A percentile compares a stretch with the other conserved stretches of the same genome.
phyloP scores from a whole-genome alignment of 2,329 filamentous ascomycete species.

The Fusarium clavum region DNA sequence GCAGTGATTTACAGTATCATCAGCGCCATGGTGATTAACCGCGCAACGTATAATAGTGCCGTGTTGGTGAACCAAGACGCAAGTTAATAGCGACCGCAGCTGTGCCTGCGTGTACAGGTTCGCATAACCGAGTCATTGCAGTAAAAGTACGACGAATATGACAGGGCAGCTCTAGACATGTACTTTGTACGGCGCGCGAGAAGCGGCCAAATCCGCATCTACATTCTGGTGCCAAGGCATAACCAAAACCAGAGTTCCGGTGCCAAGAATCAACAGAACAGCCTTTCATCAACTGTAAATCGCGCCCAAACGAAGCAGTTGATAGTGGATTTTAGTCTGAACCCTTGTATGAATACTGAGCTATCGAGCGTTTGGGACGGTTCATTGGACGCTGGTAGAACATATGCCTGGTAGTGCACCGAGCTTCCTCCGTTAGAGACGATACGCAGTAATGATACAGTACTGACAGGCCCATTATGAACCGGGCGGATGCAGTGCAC shows the following conservation, averaged over 20 bases:
- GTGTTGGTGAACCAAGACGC: background rate
- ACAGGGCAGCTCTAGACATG: background rate
- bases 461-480: slow-evolving; percentile 4
- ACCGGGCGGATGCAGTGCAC: slow-evolving; percentile 10
- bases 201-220: slow-evolving; percentile 28
- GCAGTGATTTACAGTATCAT: background rate
- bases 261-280: slow-evolving; percentile 27
- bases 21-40: background rate
- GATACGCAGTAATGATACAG: background rate
- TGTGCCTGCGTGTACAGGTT: background rate
- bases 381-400: slow-evolving; percentile 34
- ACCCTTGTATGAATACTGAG: slow-evolving; percentile 15
- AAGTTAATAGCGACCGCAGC: background rate
- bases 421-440: slow-evolving; percentile 14
- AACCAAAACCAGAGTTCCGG: slow-evolving; percentile 2
- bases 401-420: slow-evolving; percentile 1
- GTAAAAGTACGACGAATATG: background rate
- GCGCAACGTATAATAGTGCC: slow-evolving; percentile 9
- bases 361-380: slow-evolving; percentile 37
- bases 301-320: slow-evolving; percentile 27
- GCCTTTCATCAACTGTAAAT: slow-evolving; percentile 26
- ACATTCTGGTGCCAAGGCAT: slow-evolving; percentile 18
- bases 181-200: slow-evolving; percentile 11
- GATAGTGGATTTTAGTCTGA: slow-evolving; percentile 33
- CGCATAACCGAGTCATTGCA: background rate